Conservation (phyloP, 2,329 filamentous ascomycete genomes). For the Pleomassaria siparia region DNA sequence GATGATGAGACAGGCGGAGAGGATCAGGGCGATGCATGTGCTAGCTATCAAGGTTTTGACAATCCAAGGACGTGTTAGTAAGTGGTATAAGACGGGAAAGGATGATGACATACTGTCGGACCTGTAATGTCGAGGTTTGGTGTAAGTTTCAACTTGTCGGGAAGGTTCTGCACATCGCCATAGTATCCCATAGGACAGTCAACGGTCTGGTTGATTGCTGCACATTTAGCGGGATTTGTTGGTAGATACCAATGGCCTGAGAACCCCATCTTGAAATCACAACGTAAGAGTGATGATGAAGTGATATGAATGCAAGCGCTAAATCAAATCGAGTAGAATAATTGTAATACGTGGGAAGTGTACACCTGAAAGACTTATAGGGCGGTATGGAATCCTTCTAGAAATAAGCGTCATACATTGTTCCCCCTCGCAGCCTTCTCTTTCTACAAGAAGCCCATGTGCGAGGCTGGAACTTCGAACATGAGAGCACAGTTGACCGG, state of each 20-base stretch:
- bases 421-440: background rate
- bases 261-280: background rate
- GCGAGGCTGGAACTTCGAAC: background rate
- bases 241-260: constrained; percentile 2
- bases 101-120: background rate
- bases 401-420: background rate
- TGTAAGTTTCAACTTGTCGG: constrained; percentile 1
- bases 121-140: constrained; percentile 4
- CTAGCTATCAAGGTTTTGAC: constrained; percentile 5
- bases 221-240: background rate
- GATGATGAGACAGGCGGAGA: constrained; percentile 3
- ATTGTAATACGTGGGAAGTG: no score
- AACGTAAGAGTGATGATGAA: background rate
- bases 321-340: background rate
- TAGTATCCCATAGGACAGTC: constrained; percentile 2
- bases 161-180: background rate
- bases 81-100: background rate
- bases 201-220: constrained; percentile 48
- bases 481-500: background rate
- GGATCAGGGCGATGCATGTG: background rate
- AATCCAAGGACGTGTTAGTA: background rate
- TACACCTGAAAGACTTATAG: no score
- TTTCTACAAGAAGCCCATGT: background rate
- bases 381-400: background rate
- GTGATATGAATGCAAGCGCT: background rate